These are phyloP conservation scores for Pseudogymnoascus sp. DNA, from an alignment of 2,329 filamentous ascomycete genomes.

Conservation along the genomic window DNA sequence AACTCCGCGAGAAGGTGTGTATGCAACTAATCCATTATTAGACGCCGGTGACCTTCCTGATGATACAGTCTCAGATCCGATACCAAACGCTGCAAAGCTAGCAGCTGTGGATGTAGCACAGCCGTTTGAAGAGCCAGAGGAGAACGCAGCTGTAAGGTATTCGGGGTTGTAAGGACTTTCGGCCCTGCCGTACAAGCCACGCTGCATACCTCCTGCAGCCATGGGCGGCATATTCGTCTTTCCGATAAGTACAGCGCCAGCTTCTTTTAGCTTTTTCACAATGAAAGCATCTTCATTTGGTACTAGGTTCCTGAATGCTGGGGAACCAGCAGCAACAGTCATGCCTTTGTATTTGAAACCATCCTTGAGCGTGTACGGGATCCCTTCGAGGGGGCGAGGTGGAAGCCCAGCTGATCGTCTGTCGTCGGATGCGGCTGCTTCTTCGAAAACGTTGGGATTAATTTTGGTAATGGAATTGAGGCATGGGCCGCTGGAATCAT, in stretches of 20 bases:
- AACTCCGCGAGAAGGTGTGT: slow-evolving; percentile 48
- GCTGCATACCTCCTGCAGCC: slow-evolving; percentile 53
- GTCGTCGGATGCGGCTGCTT: slow-evolving; percentile 42
- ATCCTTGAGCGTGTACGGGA: slow-evolving; percentile 54
- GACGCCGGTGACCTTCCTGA: slow-evolving; percentile 51
- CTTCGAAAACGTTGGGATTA: slow-evolving; percentile 40
- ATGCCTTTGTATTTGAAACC: slow-evolving; percentile 49
- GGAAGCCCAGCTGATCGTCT: slow-evolving; percentile 35
- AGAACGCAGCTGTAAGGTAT: slow-evolving; percentile 49
- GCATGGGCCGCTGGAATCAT: slow-evolving; percentile 36
- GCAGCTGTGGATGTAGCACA: slow-evolving; percentile 45
- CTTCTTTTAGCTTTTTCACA: slow-evolving; percentile 40
- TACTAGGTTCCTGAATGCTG: slow-evolving; percentile 45
- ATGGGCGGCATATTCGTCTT: slow-evolving; percentile 56
- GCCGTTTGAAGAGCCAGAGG: slow-evolving; percentile 53
- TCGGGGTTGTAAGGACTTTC: slow-evolving; percentile 50
- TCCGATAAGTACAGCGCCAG: slow-evolving; percentile 47
- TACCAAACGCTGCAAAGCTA: slow-evolving; percentile 46
- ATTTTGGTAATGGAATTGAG: slow-evolving; percentile 46
- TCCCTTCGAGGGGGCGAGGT: slow-evolving; percentile 44
- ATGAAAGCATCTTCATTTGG: slow-evolving; percentile 48
- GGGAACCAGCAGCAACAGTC: slow-evolving; percentile 48
- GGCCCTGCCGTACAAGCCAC: slow-evolving; percentile 50
- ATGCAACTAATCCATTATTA: slow-evolving; percentile 50
- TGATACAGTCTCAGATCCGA: slow-evolving; percentile 51